phyloP scores from a whole-genome alignment of 1,284 basidiomycete genomes.

The Ganoderma sinense region DNA sequence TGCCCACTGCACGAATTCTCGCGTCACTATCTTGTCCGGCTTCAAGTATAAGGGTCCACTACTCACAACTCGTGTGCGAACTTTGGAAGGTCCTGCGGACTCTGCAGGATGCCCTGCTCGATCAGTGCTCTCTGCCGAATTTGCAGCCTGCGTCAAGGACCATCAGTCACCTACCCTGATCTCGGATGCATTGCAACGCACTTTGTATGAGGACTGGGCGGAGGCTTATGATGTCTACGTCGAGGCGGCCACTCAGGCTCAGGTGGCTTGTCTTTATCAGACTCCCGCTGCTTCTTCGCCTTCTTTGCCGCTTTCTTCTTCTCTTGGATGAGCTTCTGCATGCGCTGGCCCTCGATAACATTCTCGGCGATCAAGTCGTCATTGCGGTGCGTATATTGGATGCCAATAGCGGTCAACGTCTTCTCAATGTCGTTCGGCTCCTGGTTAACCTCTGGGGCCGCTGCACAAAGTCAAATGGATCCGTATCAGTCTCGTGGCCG shows the following conservation, averaged over 20 bases:
- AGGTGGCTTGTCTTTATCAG: constrained; percentile 34
- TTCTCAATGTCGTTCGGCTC: constrained; percentile 58
- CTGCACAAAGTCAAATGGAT: constrained; percentile 24
- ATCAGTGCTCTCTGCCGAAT: constrained; percentile 65
- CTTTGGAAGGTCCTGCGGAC: constrained; percentile 53
- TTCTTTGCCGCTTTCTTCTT: constrained; percentile 38
- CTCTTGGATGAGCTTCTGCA: constrained; percentile 56
- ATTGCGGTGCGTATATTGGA: constrained; percentile 76
- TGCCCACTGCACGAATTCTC: constrained; percentile 12
- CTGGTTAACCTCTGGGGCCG: constrained; percentile 35
- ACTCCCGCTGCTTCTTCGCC: constrained; percentile 38
- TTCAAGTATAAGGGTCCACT: background rate
- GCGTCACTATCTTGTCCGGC: background rate
- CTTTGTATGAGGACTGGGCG: constrained; percentile 57
- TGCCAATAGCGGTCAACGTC: constrained; percentile 64
- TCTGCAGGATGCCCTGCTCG: constrained; percentile 62
- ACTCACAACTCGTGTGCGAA: constrained; percentile 74
- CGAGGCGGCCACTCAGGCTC: constrained; percentile 69
- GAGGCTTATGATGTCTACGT: constrained; percentile 62
- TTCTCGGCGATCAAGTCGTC: constrained; percentile 74
- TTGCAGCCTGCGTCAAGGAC: constrained; percentile 47
- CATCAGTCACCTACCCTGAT: constrained; percentile 11
- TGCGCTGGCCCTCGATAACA: constrained; percentile 69
- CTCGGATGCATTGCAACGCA: constrained; percentile 38
- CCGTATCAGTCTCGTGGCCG: background rate